Evolutionary conservation across 371 early-diverging fungal genomes (phyloP).

Genomic region (Dichotomocladium elegans): DNA sequence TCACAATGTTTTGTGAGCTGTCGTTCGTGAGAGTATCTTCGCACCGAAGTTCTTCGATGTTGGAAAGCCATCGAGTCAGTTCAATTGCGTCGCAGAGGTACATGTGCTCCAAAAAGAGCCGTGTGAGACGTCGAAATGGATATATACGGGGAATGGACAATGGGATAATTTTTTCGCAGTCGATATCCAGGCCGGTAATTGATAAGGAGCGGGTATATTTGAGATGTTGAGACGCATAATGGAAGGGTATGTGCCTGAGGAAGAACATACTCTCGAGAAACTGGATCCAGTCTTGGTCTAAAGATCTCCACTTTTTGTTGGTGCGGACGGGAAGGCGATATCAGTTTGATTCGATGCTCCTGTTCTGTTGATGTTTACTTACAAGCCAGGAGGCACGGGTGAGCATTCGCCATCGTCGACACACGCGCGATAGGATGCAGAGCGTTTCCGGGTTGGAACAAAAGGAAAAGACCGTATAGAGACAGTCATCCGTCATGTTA

Average conservation of each 20-base stretch:
- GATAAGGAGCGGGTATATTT: background rate
- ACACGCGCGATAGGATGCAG: slow-evolving; percentile 1
- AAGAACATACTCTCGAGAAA: background rate
- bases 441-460: slow-evolving; percentile 2
- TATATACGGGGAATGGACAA: background rate
- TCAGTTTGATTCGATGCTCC: background rate
- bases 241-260: background rate
- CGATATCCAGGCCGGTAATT: background rate
- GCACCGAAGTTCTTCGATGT: background rate
- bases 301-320: slow-evolving; percentile 10
- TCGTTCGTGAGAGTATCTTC: background rate
- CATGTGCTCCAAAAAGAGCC: background rate
- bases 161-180: background rate
- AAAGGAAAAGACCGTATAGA: slow-evolving; percentile 8
- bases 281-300: slow-evolving; percentile 1
- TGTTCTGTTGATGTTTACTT: background rate
- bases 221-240: background rate
- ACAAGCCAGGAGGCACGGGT: slow-evolving; percentile 1
- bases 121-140: background rate
- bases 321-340: background rate
- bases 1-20: background rate
- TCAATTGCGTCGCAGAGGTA: slow-evolving; percentile 4
- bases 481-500: background rate
- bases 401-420: slow-evolving; percentile 10
- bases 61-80: background rate